Evolutionary conservation across 2,329 filamentous ascomycete species (phyloP), one percentile per base, ranked within the genome.

Genomic region (Verticillium tricorpus): DNA sequence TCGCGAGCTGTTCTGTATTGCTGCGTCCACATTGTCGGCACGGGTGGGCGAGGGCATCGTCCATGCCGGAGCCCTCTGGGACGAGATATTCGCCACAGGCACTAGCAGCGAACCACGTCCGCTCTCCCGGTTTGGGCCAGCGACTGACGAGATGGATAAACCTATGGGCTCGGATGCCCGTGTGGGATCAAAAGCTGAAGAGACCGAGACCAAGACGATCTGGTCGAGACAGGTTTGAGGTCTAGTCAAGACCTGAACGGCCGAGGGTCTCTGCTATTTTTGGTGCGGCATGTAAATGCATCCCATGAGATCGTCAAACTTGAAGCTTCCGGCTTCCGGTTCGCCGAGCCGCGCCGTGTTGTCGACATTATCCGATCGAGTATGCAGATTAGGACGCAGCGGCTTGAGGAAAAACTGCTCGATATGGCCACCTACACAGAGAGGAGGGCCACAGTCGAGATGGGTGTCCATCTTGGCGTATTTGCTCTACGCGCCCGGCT

Each of bases 1-100:
- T 72, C 87, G 91, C 28, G 91, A 96, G 70, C 80, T 93, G 12
- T 96, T 96, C 73, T 96, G 91, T 70, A 81, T 92, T 12, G 89
- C 92, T 2, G 92, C 92, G 1, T 81, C 87, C 5, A 85, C 88
- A 19, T 82, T 96, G 11, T 90, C 92, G 0, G 80, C 84, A 15
- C 84, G 85, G 59, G 78, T 93, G 64, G 85, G 86, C 62, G 83
- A 85, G 52, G 81, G 84, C 5, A 75, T 94, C 2, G 80, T 83
- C 6, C 80, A 86, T 5, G 75, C 90, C 8, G 92, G 91, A 5
- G 79, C 86, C 11, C 77, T 95, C 1, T 94, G 90, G 77, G 89
- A 94, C 65, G 87, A 92, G 67, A 89, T 95, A 6, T 75, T 93
- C 25, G 79, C 84, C 1, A 94, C 91, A 0, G 89, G 85, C 58